Conservation (phyloP, 768 basidiomycete species). For the Macrolepiota fuliginosa region DNA sequence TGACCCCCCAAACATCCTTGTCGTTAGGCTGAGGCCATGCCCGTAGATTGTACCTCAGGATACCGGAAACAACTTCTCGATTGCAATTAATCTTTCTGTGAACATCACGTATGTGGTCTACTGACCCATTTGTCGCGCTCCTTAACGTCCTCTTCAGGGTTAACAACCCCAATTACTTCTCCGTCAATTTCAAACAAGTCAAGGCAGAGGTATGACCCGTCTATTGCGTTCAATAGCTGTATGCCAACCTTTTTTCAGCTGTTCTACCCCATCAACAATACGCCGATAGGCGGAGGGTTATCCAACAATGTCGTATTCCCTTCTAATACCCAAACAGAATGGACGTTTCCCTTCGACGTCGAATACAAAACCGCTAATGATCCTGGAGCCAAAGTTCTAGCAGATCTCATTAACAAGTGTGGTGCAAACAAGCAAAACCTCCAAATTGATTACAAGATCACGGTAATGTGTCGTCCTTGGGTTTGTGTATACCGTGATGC, state of each 20-base stretch:
- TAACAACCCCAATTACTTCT: conserved; percentile 79
- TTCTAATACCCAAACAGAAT: conserved; percentile 54
- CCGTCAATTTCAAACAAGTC: conserved; percentile 62
- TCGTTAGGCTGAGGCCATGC: neutral
- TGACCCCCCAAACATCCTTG: neutral
- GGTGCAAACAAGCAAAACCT: conserved; percentile 50
- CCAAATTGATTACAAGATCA: conserved; percentile 63
- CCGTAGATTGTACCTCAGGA: neutral
- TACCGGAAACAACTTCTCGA: neutral
- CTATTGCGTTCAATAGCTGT: neutral
- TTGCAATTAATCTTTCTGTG: conserved; percentile 4
- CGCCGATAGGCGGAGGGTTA: conserved; percentile 62
- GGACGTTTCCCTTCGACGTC: conserved; percentile 76
- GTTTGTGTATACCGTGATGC: neutral
- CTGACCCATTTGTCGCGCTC: conserved; percentile 5
- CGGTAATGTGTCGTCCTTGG: conserved; percentile 35
- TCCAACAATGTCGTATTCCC: conserved; percentile 44
- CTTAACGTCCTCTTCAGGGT: conserved; percentile 42
- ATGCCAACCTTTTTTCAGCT: conserved; percentile 39
- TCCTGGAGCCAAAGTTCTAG: conserved; percentile 51
- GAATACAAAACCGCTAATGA: conserved; percentile 55
- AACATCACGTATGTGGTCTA: conserved; percentile 7
- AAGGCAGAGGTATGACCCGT: conserved; percentile 48
- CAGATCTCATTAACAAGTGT: conserved; percentile 63
- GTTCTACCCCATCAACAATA: conserved; percentile 73